phyloP scores from a whole-genome alignment of 768 basidiomycete species.

The Lactarius tabidus region DNA sequence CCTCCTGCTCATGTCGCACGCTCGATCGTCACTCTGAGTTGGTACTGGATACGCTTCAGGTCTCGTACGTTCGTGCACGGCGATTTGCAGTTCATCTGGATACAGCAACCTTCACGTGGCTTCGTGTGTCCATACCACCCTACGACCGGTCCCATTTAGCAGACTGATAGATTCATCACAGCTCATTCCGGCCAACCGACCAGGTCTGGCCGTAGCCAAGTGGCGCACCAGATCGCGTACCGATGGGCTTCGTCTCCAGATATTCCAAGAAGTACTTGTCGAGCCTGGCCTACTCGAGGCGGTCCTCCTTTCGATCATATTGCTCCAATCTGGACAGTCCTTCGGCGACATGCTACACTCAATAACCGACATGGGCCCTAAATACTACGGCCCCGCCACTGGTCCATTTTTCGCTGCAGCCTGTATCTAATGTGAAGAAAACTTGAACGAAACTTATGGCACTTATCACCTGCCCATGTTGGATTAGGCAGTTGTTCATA shows the following conservation, averaged over 20 bases:
- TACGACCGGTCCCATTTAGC: neutral
- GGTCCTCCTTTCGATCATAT: too few species aligned
- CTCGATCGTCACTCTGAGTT: neutral
- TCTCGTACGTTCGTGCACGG: slow-evolving; percentile 14
- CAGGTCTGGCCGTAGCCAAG: too few species aligned
- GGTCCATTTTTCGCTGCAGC: too few species aligned
- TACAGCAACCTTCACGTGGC: neutral
- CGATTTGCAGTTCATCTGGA: slow-evolving; percentile 14
- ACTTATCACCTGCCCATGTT: neutral
- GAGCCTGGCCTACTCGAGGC: too few species aligned
- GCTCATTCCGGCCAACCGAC: slow-evolving; percentile 16
- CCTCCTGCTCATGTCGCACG: too few species aligned
- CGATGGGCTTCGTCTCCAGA: too few species aligned
- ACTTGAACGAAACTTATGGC: neutral
- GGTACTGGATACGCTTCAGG: neutral
- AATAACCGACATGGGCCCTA: neutral
- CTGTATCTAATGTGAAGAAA: neutral
- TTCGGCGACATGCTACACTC: neutral
- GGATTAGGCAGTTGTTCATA: neutral
- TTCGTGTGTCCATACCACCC: slow-evolving; percentile 1
- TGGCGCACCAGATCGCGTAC: too few species aligned
- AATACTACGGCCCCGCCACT: neutral
- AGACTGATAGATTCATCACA: neutral
- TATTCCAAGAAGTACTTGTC: too few species aligned
- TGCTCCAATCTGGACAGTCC: slow-evolving; percentile 11